Percentiles rank a stretch among this genome's conserved stretches.
Evolutionary conservation across 2,329 filamentous ascomycete species (phyloP).

Genomic region (Fusarium compactum): DNA sequence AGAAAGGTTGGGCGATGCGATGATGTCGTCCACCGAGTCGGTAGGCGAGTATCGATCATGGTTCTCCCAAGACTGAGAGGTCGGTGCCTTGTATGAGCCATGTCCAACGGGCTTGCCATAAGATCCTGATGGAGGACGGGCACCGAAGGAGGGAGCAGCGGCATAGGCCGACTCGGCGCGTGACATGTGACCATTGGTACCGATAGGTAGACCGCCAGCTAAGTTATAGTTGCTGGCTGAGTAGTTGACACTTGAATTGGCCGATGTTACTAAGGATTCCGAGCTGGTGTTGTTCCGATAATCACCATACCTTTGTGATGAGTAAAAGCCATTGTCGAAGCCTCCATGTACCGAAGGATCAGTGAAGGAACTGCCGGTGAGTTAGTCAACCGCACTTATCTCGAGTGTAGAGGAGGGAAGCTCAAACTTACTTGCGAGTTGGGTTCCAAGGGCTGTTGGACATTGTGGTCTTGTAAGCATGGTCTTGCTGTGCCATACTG

Average conservation of each 20-base stretch:
- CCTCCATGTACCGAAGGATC: slow-evolving; percentile 50
- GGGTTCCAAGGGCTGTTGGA: slow-evolving; percentile 63
- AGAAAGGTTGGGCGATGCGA: slow-evolving; percentile 69
- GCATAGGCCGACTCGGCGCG: slow-evolving; percentile 57
- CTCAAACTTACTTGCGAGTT: slow-evolving; percentile 63
- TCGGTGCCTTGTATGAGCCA: slow-evolving; percentile 56
- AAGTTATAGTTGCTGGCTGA: slow-evolving; percentile 52
- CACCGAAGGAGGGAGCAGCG: slow-evolving; percentile 56
- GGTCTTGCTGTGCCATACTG: slow-evolving; percentile 61
- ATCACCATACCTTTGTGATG: slow-evolving; percentile 55
- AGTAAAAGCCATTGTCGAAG: slow-evolving; percentile 55
- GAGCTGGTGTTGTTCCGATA: slow-evolving; percentile 29
- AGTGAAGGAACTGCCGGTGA: slow-evolving; percentile 49
- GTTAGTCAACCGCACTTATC: slow-evolving; percentile 42
- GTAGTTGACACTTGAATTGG: slow-evolving; percentile 59
- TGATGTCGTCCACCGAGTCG: slow-evolving; percentile 69
- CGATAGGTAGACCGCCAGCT: slow-evolving; percentile 43
- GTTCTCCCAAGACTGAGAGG: slow-evolving; percentile 61
- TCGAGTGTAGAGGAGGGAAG: slow-evolving; percentile 10
- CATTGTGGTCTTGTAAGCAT: slow-evolving; percentile 61
- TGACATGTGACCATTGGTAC: slow-evolving; percentile 53
- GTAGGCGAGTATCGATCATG: slow-evolving; percentile 67
- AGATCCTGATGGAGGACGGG: slow-evolving; percentile 57
- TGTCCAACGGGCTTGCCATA: slow-evolving; percentile 51
- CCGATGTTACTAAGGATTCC: slow-evolving; percentile 51